Percentiles rank a stretch among this genome's conserved stretches.
Evolutionary conservation across 108 stramenopile species (phyloP).

Genomic region (Cyclotella sp.): DNA sequence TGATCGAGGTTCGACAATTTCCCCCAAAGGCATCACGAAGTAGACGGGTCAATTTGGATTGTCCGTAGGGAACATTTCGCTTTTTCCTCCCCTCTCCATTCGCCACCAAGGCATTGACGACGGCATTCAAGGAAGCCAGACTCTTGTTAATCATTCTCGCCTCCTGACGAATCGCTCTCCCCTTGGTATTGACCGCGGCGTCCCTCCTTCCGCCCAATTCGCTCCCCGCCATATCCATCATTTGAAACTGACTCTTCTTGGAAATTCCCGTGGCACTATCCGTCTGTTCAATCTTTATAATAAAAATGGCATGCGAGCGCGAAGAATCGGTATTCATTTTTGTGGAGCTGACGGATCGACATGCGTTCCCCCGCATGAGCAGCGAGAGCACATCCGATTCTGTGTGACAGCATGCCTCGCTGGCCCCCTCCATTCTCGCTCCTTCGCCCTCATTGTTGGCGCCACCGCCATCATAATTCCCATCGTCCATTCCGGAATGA

Average conservation of each 20-base stretch:
- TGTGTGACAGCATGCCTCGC: conserved; percentile 75
- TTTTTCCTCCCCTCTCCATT: conserved; percentile 49
- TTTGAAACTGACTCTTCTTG: conserved; percentile 59
- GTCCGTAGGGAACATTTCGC: conserved; percentile 54
- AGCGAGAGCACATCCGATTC: conserved; percentile 76
- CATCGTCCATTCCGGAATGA: conserved; percentile 1
- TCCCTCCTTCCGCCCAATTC: conserved; percentile 63
- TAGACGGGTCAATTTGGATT: conserved; percentile 84
- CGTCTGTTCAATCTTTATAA: conserved; percentile 71
- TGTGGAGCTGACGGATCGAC: conserved; percentile 76
- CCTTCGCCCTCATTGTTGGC: conserved; percentile 23
- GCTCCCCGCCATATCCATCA: conserved; percentile 92
- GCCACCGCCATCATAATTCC: conserved; percentile 5
- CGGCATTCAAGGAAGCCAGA: conserved; percentile 70
- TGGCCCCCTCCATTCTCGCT: conserved; percentile 52
- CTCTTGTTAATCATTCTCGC: conserved; percentile 85
- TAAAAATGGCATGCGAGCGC: conserved; percentile 87
- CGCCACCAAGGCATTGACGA: conserved; percentile 72
- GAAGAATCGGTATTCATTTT: conserved; percentile 84
- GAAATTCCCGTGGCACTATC: conserved; percentile 55
- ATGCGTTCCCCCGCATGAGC: conserved; percentile 77
- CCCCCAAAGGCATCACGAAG: conserved; percentile 89
- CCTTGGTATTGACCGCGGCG: conserved; percentile 26
- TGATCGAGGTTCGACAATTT: conserved; percentile 78
- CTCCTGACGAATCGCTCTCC: conserved; percentile 64